Base-by-base conservation (phyloP, 2,329 filamentous ascomycete species). In the Parascedosporium putredinis region DNA sequence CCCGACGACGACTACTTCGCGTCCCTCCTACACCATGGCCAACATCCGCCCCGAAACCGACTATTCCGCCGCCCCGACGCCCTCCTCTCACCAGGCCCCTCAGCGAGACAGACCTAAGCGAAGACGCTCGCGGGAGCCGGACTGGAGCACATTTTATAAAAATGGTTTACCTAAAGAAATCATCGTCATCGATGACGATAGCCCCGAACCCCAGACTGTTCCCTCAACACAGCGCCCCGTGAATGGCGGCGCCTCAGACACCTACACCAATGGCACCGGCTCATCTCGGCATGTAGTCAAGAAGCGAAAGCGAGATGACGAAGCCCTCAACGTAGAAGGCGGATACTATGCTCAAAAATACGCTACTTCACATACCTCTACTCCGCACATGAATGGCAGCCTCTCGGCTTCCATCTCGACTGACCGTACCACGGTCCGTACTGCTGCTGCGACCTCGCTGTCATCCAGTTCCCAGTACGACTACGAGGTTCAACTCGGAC, bases 391-490 rank as follows among this genome's bases (percentile, higher is more conserved):
- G 58, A 77, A 82, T 54, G 75, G 77, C 43, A 79, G 80, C 12
- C 77, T 78, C 12, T 82, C 79, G 49, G 80, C 78, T 47, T 84
- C 86, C 42, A 75, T 83, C 50, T 94, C 88, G 4, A 93, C 84
- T 56, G 88, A 91, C 65, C 81, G 88, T 55, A 94, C 87, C 12
- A 85, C 85, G 27, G 72, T 90, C 51, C 82, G 91, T 60, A 93
- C 88, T 3, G 96, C 90, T 0, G 91, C 91, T 40, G 83, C 89
- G 4, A 96, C 93, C 1, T 97, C 91, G 4, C 68, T 79, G 38
- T 81, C 79, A 0, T 79, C 78, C 3, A 75, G 72, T 51, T 68
- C 74, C 52, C 74, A 78, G 43, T 83, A 86, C 60, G 83, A 86
- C 47, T 79, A 82, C 56, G 77, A 83, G 47, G 71, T 72, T 27